Base-by-base conservation (phyloP, 2,329 filamentous ascomycete species). In the Metarhizium album region DNA sequence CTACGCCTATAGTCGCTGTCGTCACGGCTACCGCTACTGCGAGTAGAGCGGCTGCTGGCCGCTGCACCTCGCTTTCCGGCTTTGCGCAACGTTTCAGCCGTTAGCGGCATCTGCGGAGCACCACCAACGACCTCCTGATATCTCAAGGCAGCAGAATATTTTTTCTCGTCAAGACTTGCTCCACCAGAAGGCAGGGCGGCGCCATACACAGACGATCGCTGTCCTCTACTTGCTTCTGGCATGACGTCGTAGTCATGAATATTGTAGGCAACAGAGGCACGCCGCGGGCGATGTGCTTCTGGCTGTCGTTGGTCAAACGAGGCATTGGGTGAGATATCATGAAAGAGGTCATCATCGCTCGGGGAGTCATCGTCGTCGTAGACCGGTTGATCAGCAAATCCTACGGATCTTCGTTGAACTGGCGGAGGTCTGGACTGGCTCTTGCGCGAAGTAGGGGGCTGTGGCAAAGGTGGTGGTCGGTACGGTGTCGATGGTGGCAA, bases 1-100 rank as follows among this genome's bases (percentile, higher is more conserved):
- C 79, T 83, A 55, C 77, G 76, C 56, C 74, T 74, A 63, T 76
- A 82, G 51, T 83, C 80, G 64, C 80, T 83, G 52, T 83, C 80
- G 57, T 83, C 81, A 42, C 72, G 79, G 60, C 80, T 83, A 22
- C 64, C 74, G 55, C 73, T 81, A 70, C 75, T 82, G 55, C 74
- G 74, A 48, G 73, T 82, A 38, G 75, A 81, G 23, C 73, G 73
- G 60, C 75, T 80, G 67, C 74, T 79, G 22, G 68, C 65, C 6
- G 68, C 72, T 52, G 69, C 72, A 54, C 67, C 72, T 49, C 60
- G 64, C 59, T 70, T 73, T 55, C 65, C 71, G 27, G 70, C 75
- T 60, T 71, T 77, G 55, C 70, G 74, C 24, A 84, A 68, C 13
- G 70, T 67, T 51, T 82, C 80, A 2, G 74, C 74, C 3, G 81